phyloP scores from a whole-genome alignment of 2,329 filamentous ascomycete species.

The Thielaviopsis punctulata region DNA sequence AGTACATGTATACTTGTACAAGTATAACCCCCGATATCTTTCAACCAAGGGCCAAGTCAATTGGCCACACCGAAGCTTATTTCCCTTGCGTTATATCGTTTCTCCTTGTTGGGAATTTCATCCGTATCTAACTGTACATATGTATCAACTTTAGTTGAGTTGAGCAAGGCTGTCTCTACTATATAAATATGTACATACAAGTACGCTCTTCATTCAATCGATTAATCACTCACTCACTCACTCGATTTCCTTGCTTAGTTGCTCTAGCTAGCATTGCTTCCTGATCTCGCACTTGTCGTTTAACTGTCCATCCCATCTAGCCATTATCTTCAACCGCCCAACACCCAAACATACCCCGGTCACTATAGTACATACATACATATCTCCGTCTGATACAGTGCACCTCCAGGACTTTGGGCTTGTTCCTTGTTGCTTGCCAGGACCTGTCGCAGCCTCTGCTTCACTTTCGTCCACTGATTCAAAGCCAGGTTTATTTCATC shows the following conservation, averaged over 20 bases:
- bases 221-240: neutral
- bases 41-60: too few relatives aligned
- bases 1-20: too few relatives aligned
- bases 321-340: neutral
- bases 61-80: too few relatives aligned
- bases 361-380: neutral
- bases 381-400: constrained; percentile 2
- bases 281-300: neutral
- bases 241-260: neutral
- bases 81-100: too few relatives aligned
- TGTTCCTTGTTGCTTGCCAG: neutral
- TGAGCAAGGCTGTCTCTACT: neutral
- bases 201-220: too few relatives aligned
- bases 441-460: neutral
- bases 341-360: too few relatives aligned
- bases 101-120: neutral
- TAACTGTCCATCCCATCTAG: neutral
- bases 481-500: neutral
- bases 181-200: too few relatives aligned
- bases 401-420: neutral
- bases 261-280: neutral
- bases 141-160: neutral
- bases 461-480: neutral
- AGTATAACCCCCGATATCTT: neutral
- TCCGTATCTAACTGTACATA: neutral